phyloP scores from a whole-genome alignment of 176 grass and related monocot genomes.

The Juncus inflexus region DNA sequence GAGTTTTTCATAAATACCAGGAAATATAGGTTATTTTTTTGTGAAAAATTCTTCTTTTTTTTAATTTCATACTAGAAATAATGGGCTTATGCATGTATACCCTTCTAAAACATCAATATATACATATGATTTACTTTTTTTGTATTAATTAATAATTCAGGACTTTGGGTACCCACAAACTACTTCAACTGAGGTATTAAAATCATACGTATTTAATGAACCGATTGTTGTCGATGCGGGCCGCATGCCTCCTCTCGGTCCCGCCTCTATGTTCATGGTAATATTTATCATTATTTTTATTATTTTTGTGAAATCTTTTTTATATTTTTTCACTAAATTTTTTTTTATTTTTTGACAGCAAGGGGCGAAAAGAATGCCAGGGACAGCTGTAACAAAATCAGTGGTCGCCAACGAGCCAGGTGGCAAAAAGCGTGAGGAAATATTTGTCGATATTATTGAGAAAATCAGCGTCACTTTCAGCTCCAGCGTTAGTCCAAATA shows the following conservation, averaged over 20 bases:
- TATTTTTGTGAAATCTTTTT: neutral
- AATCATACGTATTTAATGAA: constrained; percentile 98
- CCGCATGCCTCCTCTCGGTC: constrained; percentile 82
- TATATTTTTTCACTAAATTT: neutral
- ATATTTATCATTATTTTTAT: constrained; percentile 18
- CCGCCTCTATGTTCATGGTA: constrained; percentile 99
- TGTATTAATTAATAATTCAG: constrained; percentile 33
- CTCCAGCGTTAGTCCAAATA: constrained; percentile 68
- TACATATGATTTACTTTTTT: no score
- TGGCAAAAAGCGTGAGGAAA: constrained; percentile 96
- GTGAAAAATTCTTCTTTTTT: no score
- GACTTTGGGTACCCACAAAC: constrained; percentile 99
- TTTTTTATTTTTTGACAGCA: constrained; percentile 61
- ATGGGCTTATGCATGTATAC: no score
- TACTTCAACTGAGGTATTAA: constrained; percentile 91
- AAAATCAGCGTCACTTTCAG: constrained; percentile 99
- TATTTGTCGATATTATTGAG: constrained; percentile 99
- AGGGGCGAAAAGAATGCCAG: constrained; percentile 97
- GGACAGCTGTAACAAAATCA: constrained; percentile 99
- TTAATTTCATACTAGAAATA: no score
- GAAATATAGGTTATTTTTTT: neutral
- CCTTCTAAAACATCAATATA: no score
- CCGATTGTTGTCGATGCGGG: constrained; percentile 93
- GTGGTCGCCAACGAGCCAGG: constrained; percentile 85
- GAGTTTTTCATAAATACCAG: constrained; percentile 3